Evolutionary conservation across 1,284 basidiomycete genomes (phyloP).

Genomic region (Sanghuangporus weigelae): DNA sequence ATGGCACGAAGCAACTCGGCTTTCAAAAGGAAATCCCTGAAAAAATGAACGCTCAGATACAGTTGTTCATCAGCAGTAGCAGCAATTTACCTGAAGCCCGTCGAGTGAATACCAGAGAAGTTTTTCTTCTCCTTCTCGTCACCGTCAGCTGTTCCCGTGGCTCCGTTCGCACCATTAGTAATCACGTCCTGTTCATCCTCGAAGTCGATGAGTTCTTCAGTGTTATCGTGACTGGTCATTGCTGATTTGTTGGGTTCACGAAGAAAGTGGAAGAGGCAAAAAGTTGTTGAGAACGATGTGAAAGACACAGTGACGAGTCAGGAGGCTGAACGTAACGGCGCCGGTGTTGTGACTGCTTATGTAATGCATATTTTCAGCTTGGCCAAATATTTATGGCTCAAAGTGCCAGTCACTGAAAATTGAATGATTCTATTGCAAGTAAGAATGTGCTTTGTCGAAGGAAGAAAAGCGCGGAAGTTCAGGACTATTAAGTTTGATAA

Average conservation of each 20-base stretch:
- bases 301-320: not conserved
- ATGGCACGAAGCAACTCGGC: conserved; percentile 96
- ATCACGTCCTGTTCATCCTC: conserved; percentile 90
- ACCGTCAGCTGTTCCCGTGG: conserved; percentile 50
- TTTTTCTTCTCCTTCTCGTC: conserved; percentile 93
- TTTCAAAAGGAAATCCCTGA: conserved; percentile 94
- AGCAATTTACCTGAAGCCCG: conserved; percentile 74
- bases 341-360: not conserved
- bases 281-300: not conserved
- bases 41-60: conserved; percentile 20
- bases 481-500: not conserved
- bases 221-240: conserved; percentile 51
- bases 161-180: conserved; percentile 51
- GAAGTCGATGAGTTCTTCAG: conserved; percentile 85
- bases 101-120: conserved; percentile 96
- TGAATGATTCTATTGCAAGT: not conserved
- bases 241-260: not conserved
- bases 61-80: not conserved
- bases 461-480: too few species aligned
- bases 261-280: not conserved
- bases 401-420: too few species aligned
- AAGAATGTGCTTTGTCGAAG: not conserved
- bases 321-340: not conserved
- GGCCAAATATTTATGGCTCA: not conserved
- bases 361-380: not conserved